phyloP scores from a whole-genome alignment of 1,284 basidiomycete species.

The Cronartium quercuum region DNA sequence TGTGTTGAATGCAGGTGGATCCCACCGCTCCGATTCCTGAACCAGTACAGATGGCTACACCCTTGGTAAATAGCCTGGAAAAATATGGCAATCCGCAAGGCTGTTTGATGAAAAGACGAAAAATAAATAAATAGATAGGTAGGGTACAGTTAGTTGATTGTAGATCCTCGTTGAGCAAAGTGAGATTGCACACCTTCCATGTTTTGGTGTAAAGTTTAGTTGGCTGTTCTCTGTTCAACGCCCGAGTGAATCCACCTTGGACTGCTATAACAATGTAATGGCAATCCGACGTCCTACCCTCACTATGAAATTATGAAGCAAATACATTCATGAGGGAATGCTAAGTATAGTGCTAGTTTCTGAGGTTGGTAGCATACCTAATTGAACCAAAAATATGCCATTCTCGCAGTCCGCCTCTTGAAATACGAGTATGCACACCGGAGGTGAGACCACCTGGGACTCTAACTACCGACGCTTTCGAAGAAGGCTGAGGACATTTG shows the following conservation, averaged over 20 bases:
- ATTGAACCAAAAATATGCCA: conserved; percentile 40
- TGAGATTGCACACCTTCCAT: conserved; percentile 23
- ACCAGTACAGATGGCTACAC: conserved; percentile 68
- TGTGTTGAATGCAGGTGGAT: conserved; percentile 65
- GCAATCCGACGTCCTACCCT: conserved; percentile 28
- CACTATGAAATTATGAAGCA: neutral
- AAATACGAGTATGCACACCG: conserved; percentile 33
- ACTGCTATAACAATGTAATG: conserved; percentile 39
- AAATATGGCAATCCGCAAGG: conserved; percentile 73
- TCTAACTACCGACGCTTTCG: conserved; percentile 28
- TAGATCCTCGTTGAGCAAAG: neutral
- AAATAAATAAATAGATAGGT: neutral
- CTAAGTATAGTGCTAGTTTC: neutral
- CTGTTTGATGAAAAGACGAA: conserved; percentile 48
- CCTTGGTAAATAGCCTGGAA: conserved; percentile 64
- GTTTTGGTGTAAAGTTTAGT: conserved; percentile 34
- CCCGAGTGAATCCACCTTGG: conserved; percentile 38
- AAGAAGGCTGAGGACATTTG: conserved; percentile 16
- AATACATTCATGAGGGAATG: neutral
- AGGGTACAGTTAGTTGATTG: neutral
- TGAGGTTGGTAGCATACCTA: neutral
- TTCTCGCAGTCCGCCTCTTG: conserved; percentile 30
- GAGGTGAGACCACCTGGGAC: conserved; percentile 38
- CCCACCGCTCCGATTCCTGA: conserved; percentile 69
- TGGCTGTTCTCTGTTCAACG: conserved; percentile 28